Base-by-base conservation (phyloP, 805 yeast genomes). In the Starmera amethionina region DNA sequence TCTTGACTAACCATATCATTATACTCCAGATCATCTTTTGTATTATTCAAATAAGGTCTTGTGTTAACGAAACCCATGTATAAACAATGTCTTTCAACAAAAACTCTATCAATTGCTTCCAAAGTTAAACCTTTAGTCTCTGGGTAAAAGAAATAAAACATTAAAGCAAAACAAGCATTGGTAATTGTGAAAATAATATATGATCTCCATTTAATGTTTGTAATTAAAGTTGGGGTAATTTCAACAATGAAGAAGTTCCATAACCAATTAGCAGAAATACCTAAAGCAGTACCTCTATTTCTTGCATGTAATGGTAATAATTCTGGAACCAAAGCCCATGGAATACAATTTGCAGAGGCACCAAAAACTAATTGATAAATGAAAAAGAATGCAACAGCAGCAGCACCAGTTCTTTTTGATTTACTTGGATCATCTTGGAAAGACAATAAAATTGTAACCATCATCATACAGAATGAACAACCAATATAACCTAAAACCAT, bases 51-150 rank as follows among this genome's bases (percentile, higher is more conserved):
- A 56, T 70, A 72, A 32, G 86, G 86, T 68, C 81, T 51, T 41
- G 69, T 63, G 32, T 70, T 66, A 38, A 88, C 88, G 37, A 82
- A 80, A 57, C 75, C 72, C 69, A 80, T 37, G n/a, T 29, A 42
- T 46, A 55, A 8, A 82, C 73, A 30, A 35, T 37, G 35, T 36
- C 32, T 40, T 62, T 73, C 75, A 52, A 84, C 83, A 46, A 39
- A 46, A 13, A 63, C 76, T 54, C 79, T 77, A 56, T 82, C 89
- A 57, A 82, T 73, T 54, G 80, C 86, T 59, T 82, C 89, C 60
- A 82, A 69, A 32, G 82, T 69, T 58, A 86, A 72, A 38, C 87
- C 86, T 29, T 82, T 77, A 35, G 88, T 81, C 64, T 82, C 90
- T 34, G 89, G 90, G 59, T 79, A 82, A 60, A 70, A 74, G 63